phyloP scores from a whole-genome alignment of 805 yeast genomes.

The Nakazawaea ernobii region DNA sequence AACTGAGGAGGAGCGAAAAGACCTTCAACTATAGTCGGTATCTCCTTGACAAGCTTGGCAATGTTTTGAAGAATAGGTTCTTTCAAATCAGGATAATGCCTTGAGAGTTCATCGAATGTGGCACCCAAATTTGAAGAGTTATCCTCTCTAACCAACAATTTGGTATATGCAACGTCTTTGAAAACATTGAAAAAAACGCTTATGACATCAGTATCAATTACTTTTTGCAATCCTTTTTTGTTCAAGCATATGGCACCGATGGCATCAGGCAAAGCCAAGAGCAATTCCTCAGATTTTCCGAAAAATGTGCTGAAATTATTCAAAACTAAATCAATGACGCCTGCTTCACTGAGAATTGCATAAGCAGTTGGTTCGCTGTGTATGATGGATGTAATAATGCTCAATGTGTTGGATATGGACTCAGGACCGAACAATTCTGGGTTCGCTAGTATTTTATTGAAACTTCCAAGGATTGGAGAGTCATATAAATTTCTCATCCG shows the following conservation, averaged over 20 bases:
- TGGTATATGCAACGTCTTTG: conserved; percentile 41
- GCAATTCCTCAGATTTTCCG: conserved; percentile 51
- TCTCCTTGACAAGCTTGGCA: conserved; percentile 34
- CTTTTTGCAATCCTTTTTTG: conserved; percentile 58
- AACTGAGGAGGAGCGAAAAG: conserved; percentile 36
- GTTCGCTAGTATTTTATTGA: conserved; percentile 53
- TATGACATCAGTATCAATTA: conserved; percentile 36
- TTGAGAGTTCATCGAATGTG: conserved; percentile 70
- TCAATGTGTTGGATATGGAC: conserved; percentile 54
- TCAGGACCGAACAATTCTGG: conserved; percentile 63
- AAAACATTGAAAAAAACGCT: conserved; percentile 45
- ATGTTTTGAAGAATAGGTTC: conserved; percentile 49
- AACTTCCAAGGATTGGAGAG: conserved; percentile 62
- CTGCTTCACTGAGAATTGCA: conserved; percentile 72
- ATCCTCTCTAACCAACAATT: conserved; percentile 48
- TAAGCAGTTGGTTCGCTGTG: conserved; percentile 91
- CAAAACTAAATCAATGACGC: conserved; percentile 60
- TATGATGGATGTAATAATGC: conserved; percentile 62
- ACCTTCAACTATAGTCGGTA: conserved; percentile 32
- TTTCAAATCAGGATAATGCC: conserved; percentile 76
- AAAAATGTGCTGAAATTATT: conserved; percentile 51
- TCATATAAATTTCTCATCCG: conserved; percentile 81
- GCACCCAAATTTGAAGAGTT: conserved; percentile 54
- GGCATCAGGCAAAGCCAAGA: conserved; percentile 62
- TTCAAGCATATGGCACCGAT: conserved; percentile 82